Conservation (phyloP, 176 grass and related monocot species). For the Canna indica region DNA sequence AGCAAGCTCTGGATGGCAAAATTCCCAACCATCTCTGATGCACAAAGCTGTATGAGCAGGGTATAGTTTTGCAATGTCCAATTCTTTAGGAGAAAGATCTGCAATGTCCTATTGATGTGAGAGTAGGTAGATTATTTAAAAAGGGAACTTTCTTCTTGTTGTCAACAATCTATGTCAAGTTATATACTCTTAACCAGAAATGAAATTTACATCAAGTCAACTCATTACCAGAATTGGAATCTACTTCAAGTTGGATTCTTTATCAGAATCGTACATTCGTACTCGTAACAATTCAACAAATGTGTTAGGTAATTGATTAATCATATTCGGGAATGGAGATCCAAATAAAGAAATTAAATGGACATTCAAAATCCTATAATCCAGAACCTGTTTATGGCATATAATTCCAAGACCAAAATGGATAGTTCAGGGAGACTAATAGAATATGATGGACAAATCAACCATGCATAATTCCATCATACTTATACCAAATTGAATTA, state of each 20-base stretch:
- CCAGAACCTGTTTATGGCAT: not conserved
- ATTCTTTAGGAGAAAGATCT: conserved; percentile 67
- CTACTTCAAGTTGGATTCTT: too few species aligned
- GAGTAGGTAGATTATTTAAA: not conserved
- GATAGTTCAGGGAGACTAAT: not conserved
- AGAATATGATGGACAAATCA: not conserved
- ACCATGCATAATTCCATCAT: not conserved
- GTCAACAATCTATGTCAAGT: not conserved
- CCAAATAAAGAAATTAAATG: not conserved
- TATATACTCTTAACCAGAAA: not conserved
- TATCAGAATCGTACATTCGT: too few species aligned
- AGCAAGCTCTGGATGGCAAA: conserved; percentile 61
- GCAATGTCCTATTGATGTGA: conserved; percentile 8
- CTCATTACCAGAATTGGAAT: too few species aligned
- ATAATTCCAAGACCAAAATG: not conserved
- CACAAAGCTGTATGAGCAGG: conserved; percentile 91
- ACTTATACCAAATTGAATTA: not conserved
- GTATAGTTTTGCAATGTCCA: conserved; percentile 56
- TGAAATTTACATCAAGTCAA: too few species aligned
- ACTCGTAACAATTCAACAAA: not conserved
- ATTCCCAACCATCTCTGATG: conserved; percentile 85
- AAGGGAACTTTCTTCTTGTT: not conserved
- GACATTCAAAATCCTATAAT: not conserved
- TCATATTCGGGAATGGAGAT: not conserved
- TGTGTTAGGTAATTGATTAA: not conserved